phyloP scores from a whole-genome alignment of 495 filamentous ascomycete species.

The Annulohypoxylon bovei region DNA sequence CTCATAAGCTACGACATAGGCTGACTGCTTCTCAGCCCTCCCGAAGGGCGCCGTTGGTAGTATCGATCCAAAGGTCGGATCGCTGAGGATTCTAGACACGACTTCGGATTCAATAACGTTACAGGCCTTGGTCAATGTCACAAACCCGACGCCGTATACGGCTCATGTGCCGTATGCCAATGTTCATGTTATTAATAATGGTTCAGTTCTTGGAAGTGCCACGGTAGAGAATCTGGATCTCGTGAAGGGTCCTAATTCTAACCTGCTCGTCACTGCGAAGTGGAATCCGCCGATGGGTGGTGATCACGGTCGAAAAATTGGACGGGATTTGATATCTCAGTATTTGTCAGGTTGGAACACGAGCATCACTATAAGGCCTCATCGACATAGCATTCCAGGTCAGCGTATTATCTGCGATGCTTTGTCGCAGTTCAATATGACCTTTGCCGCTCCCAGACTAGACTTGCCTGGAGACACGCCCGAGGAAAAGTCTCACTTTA shows the following conservation, averaged over 20 bases:
- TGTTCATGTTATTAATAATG: slow-evolving; percentile 77
- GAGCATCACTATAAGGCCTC: slow-evolving; percentile 73
- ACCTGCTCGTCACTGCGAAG: slow-evolving; percentile 71
- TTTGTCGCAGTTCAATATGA: slow-evolving; percentile 72
- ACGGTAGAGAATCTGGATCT: slow-evolving; percentile 69
- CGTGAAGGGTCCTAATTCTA: slow-evolving; percentile 73
- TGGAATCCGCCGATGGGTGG: slow-evolving; percentile 81
- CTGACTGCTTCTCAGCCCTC: slow-evolving; percentile 52
- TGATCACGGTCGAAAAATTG: slow-evolving; percentile 64
- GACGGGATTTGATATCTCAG: slow-evolving; percentile 77
- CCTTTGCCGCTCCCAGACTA: slow-evolving; percentile 74
- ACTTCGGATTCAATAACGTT: slow-evolving; percentile 73
- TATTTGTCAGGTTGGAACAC: slow-evolving; percentile 91
- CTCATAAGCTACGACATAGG: slow-evolving; percentile 4
- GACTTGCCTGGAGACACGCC: slow-evolving; percentile 61
- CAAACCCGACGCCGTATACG: slow-evolving; percentile 88
- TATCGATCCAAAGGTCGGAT: slow-evolving; percentile 69
- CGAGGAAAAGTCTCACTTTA: slow-evolving; percentile 69
- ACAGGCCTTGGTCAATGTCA: slow-evolving; percentile 76
- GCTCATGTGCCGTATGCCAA: slow-evolving; percentile 81
- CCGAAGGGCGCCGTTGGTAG: slow-evolving; percentile 53
- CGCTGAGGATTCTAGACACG: slow-evolving; percentile 73
- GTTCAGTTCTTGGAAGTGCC: slow-evolving; percentile 77
- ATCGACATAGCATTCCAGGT: slow-evolving; percentile 75
- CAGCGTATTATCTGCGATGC: slow-evolving; percentile 77